These are phyloP conservation scores for Hexamita inflata DNA, from an alignment of 208 protist species.

Conservation along the genomic window DNA sequence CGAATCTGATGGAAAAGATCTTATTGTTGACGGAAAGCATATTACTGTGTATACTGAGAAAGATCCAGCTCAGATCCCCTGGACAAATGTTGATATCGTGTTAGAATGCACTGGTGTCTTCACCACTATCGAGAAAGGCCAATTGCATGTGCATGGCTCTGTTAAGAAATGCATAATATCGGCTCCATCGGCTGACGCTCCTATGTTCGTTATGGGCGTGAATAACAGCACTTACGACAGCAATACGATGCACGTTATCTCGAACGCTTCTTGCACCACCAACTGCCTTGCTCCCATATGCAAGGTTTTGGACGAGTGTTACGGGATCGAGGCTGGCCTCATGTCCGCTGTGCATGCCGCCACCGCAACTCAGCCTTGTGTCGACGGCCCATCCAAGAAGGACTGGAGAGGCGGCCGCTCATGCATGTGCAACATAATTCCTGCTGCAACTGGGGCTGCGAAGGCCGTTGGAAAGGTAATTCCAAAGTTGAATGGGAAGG, in stretches of 20 bases:
- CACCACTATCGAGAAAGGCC: conserved; percentile 63
- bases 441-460: conserved; percentile 87
- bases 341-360: conserved; percentile 97
- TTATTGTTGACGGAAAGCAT: conserved; percentile 52
- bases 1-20: conserved; percentile 36
- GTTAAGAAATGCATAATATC: conserved; percentile 95
- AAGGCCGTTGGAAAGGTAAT: conserved; percentile 89
- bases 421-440: conserved; percentile 91
- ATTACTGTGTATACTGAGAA: conserved; percentile 36
- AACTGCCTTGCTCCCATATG: conserved; percentile 97
- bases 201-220: conserved; percentile 93
- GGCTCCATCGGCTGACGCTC: conserved; percentile 81
- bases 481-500: conserved; percentile 61
- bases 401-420: conserved; percentile 86
- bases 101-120: conserved; percentile 96
- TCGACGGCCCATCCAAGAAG: conserved; percentile 85
- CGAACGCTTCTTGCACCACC: conserved; percentile 97
- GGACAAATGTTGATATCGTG: conserved; percentile 70
- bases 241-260: conserved; percentile 65
- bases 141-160: conserved; percentile 71
- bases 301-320: conserved; percentile 84
- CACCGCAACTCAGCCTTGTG: conserved; percentile 91
- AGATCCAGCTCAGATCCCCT: conserved; percentile 3
- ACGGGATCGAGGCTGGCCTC: conserved; percentile 70
- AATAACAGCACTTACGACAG: conserved; percentile 76